phyloP scores from a whole-genome alignment of 495 filamentous ascomycete species.

The Penicillium lagena region DNA sequence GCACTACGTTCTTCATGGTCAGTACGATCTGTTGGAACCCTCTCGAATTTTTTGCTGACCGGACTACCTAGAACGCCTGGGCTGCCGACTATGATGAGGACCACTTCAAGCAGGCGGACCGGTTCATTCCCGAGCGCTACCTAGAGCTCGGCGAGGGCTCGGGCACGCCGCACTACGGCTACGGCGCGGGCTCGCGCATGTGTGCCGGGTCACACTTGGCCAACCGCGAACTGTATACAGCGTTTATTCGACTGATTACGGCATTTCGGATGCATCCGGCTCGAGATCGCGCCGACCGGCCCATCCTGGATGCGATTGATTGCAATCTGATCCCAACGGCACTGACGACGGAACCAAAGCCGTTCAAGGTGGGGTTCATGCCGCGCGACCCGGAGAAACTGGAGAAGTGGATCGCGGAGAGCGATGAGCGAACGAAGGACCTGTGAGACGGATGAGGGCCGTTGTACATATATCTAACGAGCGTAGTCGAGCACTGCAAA shows the following conservation, averaged over 20 bases:
- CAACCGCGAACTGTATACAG: slow-evolving; percentile 62
- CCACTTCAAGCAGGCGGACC: slow-evolving; percentile 54
- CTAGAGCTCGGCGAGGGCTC: slow-evolving; percentile 47
- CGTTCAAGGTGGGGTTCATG: slow-evolving; percentile 54
- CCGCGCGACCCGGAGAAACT: slow-evolving; percentile 38
- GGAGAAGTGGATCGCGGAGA: slow-evolving; percentile 47
- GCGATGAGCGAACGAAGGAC: slow-evolving; percentile 53
- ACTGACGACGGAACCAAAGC: slow-evolving; percentile 65
- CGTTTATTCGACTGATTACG: slow-evolving; percentile 60
- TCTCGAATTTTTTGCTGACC: slow-evolving; percentile 1
- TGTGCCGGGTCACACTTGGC: slow-evolving; percentile 66
- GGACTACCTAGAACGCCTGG: slow-evolving; percentile 50
- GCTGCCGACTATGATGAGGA: slow-evolving; percentile 61
- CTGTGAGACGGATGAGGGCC: slow-evolving; percentile 18
- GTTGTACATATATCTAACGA: no score
- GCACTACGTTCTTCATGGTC: slow-evolving; percentile 63
- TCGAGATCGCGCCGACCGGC: slow-evolving; percentile 32
- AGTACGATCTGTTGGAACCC: not conserved
- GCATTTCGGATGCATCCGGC: slow-evolving; percentile 52
- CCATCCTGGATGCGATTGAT: slow-evolving; percentile 54
- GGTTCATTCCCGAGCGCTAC: slow-evolving; percentile 61
- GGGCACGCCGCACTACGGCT: slow-evolving; percentile 64
- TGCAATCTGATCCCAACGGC: slow-evolving; percentile 58
- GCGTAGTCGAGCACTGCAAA: no score
- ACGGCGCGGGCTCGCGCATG: slow-evolving; percentile 66